Base-by-base conservation (phyloP, 331 rosid genomes). In the Quercus tomentella region DNA sequence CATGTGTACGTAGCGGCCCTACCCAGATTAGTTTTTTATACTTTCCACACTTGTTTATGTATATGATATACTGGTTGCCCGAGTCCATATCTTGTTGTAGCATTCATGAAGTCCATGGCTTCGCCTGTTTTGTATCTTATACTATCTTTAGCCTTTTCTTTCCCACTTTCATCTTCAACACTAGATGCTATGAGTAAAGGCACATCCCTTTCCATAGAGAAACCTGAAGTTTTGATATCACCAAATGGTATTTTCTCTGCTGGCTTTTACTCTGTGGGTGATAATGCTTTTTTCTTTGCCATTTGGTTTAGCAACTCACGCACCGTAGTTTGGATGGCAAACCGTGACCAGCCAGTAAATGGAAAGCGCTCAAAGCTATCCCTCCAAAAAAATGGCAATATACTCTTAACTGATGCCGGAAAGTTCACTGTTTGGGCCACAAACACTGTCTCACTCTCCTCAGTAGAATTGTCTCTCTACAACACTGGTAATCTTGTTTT, bases 281-380 rank as follows among this genome's bases (percentile, higher is more conserved):
- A 73, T 49, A 90, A 92, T n/a, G 87, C 96, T 1, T 89, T 77
- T 45, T 82, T 86, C 81, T 88, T 84, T 31, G 93, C 91, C 28
- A 18, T 92, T 52, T 92, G 96, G 94, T 92, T 86, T 82, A 73
- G 43, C 60, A 28, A 17, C 12, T 28, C 22, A 23, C 78, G 4
- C 14, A 73, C 86, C 10, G 62, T 84, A 3, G 86, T 84, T 41
- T 86, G 90, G 92, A 86, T 58, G 80, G 90, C 87, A 1, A 86
- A 84, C 17, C 85, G 85, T 15, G 81, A 84, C 75, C 30, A 56
- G 1, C 92, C 87, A 1, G 90, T 84, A 14, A 86, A 87, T 25
- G 87, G 87, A 7, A 58, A 81, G 22, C 77, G 51, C 71, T 87
- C 92, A 6, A 84, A 60, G 56, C 84, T 89, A 16, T 26, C 77